Percentiles rank a stretch among this genome's conserved stretches.
Evolutionary conservation across 352 stramenopile genomes (phyloP).

Genomic region (Saprolegnia parasitica): DNA sequence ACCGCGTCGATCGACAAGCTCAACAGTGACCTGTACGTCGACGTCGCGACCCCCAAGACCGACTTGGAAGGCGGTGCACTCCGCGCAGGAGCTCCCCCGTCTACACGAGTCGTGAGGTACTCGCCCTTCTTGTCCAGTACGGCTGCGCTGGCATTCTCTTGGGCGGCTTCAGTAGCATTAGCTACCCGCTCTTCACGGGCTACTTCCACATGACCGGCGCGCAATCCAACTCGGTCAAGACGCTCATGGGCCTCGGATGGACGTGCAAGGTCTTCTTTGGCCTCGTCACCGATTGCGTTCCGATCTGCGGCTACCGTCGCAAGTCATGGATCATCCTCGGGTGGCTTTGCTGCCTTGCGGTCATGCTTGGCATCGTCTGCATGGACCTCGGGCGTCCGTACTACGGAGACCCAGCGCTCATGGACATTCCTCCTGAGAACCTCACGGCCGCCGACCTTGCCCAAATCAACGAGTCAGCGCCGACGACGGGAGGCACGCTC

Average conservation of each 20-base stretch:
- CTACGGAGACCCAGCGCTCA: conserved; percentile 25
- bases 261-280: conserved; percentile 54
- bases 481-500: conserved; percentile 29
- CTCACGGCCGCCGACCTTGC: neutral
- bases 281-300: conserved; percentile 45
- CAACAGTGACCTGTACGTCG: neutral
- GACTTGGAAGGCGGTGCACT: conserved; percentile 15
- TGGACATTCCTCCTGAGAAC: neutral
- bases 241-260: conserved; percentile 41
- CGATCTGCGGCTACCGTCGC: conserved; percentile 47
- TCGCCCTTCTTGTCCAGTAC: conserved; percentile 48
- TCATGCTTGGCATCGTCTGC: conserved; percentile 36
- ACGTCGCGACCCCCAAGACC: neutral
- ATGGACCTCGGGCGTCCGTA: conserved; percentile 46
- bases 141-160: conserved; percentile 43
- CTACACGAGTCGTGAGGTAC: conserved; percentile 32
- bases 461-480: conserved; percentile 37
- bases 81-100: neutral
- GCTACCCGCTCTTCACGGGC: conserved; percentile 43
- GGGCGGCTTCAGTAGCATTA: conserved; percentile 38
- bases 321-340: conserved; percentile 52
- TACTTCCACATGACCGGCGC: conserved; percentile 49
- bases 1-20: conserved; percentile 1
- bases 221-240: conserved; percentile 36
- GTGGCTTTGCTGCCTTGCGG: conserved; percentile 35